A percentile compares a stretch with the other conserved stretches of the same genome.
Evolutionary conservation across 495 filamentous ascomycete genomes (phyloP).

Genomic region (Neurospora sp.): DNA sequence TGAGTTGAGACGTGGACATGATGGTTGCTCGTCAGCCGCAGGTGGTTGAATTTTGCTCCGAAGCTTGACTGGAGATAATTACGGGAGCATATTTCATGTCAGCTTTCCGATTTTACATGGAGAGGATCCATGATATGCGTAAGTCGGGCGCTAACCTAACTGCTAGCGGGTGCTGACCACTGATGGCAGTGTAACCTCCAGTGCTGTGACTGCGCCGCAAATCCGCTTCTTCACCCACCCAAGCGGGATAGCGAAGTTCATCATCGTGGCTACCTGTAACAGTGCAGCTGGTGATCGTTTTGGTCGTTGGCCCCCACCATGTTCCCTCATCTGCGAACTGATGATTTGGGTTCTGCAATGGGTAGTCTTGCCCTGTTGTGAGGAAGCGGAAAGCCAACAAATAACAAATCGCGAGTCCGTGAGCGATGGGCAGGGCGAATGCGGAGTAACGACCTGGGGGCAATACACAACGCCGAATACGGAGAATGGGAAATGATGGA

Average conservation of each 20-base stretch:
- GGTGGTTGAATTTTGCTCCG: not conserved
- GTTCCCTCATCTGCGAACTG: not conserved
- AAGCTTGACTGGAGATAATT: not conserved
- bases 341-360: not conserved
- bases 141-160: not conserved
- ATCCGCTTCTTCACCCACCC: not conserved
- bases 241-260: not conserved
- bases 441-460: not conserved
- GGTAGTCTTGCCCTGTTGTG: not conserved
- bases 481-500: not conserved
- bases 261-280: not conserved
- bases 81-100: not conserved
- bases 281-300: not conserved
- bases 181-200: not conserved
- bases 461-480: not conserved
- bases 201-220: not conserved
- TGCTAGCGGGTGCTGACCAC: not conserved
- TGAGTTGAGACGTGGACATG: not conserved
- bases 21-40: not conserved
- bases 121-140: not conserved
- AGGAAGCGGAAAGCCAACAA: not conserved
- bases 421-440: not conserved
- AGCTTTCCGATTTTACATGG: not conserved
- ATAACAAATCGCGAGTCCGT: not conserved
- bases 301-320: not conserved